Conservation (phyloP, 2,329 filamentous ascomycete genomes). For the Epichloe coenophiala region DNA sequence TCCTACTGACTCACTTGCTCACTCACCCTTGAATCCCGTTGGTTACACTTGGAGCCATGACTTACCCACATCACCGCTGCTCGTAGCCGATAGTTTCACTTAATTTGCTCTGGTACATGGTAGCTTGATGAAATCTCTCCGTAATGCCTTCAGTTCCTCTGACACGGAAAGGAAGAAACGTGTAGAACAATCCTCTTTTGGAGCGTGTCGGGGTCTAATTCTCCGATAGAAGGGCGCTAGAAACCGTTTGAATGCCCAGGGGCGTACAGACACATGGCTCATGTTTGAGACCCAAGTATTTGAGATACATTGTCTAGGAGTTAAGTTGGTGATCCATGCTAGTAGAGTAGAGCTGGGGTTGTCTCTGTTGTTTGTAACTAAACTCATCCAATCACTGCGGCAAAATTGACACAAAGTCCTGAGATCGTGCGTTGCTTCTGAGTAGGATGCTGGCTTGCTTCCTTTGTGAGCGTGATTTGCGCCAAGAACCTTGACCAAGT, state of each 20-base stretch:
- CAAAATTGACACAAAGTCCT: too few relatives aligned
- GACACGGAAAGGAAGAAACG: background rate
- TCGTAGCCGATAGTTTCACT: constrained; percentile 1
- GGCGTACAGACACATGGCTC: constrained; percentile 5
- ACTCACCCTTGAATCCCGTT: background rate
- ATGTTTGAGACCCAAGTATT: background rate
- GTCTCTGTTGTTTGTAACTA: too few relatives aligned
- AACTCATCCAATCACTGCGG: too few relatives aligned
- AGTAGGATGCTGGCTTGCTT: background rate
- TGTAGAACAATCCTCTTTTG: background rate
- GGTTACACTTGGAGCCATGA: constrained; percentile 1
- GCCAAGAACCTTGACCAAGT: background rate
- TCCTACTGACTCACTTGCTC: background rate
- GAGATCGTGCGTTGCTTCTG: too few relatives aligned
- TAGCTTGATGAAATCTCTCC: background rate
- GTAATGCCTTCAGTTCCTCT: background rate
- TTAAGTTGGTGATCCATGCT: background rate
- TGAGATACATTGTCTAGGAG: background rate
- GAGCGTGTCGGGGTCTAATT: background rate
- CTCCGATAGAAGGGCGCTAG: constrained; percentile 6
- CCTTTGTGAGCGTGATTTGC: background rate
- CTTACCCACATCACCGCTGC: background rate
- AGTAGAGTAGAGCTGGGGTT: too few relatives aligned
- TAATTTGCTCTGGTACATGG: background rate
- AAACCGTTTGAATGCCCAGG: background rate